Base-by-base conservation (phyloP, 768 basidiomycete genomes). In the Xerocomus potaroensis region DNA sequence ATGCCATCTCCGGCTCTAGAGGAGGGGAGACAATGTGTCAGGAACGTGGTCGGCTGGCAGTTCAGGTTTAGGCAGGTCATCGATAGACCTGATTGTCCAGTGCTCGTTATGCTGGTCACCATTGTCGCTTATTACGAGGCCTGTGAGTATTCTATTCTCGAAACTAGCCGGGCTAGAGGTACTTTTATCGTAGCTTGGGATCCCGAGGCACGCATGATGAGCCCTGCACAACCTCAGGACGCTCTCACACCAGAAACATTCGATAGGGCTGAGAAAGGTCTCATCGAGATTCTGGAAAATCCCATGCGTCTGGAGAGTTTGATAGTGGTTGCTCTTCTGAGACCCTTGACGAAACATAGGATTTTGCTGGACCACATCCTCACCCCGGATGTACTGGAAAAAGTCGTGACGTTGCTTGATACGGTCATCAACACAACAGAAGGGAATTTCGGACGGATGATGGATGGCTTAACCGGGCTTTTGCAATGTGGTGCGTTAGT, bases 71-170 rank as follows among this genome's bases (percentile, higher is more conserved):
- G 11, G 16, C 29, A n/a, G 1, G 42, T 54, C 22, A 55, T 59
- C 5, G 19, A 37, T 4, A 45, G 35, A 11, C 10, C 7, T 14
- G 4, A 43, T 6, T 47, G 48, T 21, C 26, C 45, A 2, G 33
- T 47, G 12, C 42, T 59, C 11, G 54, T 59, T 5, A 48, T 39
- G 33, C 54, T 60, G 2, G 57, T 59, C n/a, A 39, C 50, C 22
- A 53, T 60, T 18, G 49, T 60, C 3, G 58, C 57, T 10, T 59
- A 53, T 45, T 53, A 47, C 12, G 58, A 59, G 32, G 42, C 52
- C 15, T 50, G 58, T 60, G 23, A 35, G 58, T 29, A 15, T 26
- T 24, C 18, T 18, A 9, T 8, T 35, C 16, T 2, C 5, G 2
- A 23, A 11, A 11, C 8, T 3, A 21, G 16, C 7, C 16, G 4